Base-by-base conservation (phyloP, 768 basidiomycete species). In the Lactifluus rugatus region DNA sequence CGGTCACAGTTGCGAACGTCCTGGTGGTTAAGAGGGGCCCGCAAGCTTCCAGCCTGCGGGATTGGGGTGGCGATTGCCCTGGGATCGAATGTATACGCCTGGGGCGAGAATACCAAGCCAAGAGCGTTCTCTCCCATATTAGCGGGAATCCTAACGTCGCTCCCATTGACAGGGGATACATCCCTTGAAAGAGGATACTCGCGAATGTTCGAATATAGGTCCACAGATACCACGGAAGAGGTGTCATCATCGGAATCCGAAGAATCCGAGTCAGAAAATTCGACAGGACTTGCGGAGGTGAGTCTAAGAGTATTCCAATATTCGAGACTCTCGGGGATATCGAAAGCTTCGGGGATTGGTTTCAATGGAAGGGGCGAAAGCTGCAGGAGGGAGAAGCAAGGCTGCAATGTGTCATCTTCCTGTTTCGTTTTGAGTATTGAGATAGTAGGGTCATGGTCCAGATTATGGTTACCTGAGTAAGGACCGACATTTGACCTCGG, bases 1-100 rank as follows among this genome's bases (percentile, higher is more conserved):
- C 48, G 26, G 6, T 28, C 52, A 19, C 26, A 49, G 48, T 32
- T 14, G 36, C 2, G 58, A 39, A 2, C 34, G 48, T 32, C 58
- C 58, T 50, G 53, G 58, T 60, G 58, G 58, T 32, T 8, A 6
- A 0, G 19, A 16, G 58, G 53, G 53, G 42, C 34, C 42, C 53
- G 53, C 53, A 50, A 55, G 42, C 19, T 50, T 55, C 4, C 25
- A 0, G 53, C 42, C 26, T 55, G 34, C 23, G 26, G 41, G 34
- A 0, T 45, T 0, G 48, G 1, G 1, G 48, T 55, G 53, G 26
- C 19, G 10, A 48, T 10, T 5, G 32, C 48, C 42, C 23, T 28
- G 42, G 19, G 13, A 23, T 41, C 37, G 3, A 28, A 11, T 10
- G 14, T 1, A 26, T 2, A n/a, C 1, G 4, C 26, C 26, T 57